Base-by-base conservation (phyloP, 352 stramenopile species). In the Phytopythium mirpurense region DNA sequence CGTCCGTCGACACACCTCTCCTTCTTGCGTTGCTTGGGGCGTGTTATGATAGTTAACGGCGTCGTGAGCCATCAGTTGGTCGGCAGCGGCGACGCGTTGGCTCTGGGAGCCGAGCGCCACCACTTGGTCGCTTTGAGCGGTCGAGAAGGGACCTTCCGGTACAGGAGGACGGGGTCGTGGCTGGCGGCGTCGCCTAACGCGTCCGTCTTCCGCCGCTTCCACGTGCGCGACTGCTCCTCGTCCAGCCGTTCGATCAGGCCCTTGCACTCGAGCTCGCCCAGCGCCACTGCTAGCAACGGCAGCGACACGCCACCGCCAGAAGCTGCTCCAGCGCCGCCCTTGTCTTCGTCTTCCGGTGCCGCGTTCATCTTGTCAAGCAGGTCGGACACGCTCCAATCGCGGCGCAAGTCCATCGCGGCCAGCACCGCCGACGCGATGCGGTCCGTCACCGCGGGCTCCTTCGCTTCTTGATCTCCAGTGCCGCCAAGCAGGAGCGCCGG, bases 81-180 rank as follows among this genome's bases (percentile, higher is more conserved):
- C 5, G 41, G 23, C 1, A 47, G 23, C 41, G 41, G 41, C 41
- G 24, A 47, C 5, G 41, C 24, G 24, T 7, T 47, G 41, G 41
- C 41, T 10, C 12, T 12, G 6, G 23, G 24, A 51, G 27, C 29
- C 29, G 45, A 27, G 16, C 45, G 27, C 80, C 80, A 90, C 44
- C 65, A 78, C 56, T 90, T 90, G 15, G 78, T 74, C 19, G 80
- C 78, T 49, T 91, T 91, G 16, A 91, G 49, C 8, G 80, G 80
- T 23, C 80, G 64, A 41, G 64, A 81, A 0, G 80, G 80, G 21
- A 91, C 72, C 56, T 86, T 89, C 0, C 80, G 80, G 38, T 88
- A 91, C 27, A 14, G 12, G 57, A 72, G 16, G 75, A 67, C 21
- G 62, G 61, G 15, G 51, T 50, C 38, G 50, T 35, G 21, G 57